phyloP scores from a whole-genome alignment of 345 rosid species.

The Eucalyptus pauciflora region DNA sequence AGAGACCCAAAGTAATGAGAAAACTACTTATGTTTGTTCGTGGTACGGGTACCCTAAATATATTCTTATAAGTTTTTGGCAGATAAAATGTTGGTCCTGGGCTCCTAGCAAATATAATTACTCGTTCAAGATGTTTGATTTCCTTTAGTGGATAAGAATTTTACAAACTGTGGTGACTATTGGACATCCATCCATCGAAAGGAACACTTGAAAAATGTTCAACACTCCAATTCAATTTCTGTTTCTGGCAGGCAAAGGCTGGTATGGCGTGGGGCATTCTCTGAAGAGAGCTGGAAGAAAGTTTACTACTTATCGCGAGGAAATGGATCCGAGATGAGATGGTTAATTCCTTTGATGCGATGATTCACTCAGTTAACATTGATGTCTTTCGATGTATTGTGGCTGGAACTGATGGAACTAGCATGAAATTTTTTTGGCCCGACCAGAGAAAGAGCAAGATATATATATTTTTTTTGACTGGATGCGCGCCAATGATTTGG shows the following conservation, averaged over 20 bases:
- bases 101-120: neutral
- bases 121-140: neutral
- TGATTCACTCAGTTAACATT: constrained; percentile 4
- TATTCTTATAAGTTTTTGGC: neutral
- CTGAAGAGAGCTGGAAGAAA: constrained; percentile 84
- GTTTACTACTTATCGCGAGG: constrained; percentile 72
- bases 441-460: neutral
- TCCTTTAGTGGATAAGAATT: neutral
- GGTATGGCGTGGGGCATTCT: constrained; percentile 51
- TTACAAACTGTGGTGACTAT: neutral
- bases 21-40: too few relatives aligned
- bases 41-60: too few relatives aligned
- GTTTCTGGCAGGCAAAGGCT: constrained; percentile 69
- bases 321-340: constrained; percentile 88
- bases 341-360: constrained; percentile 59
- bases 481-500: neutral
- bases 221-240: neutral
- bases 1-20: too few relatives aligned
- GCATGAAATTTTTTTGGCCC: neutral
- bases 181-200: neutral
- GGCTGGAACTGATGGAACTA: neutral
- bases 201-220: neutral
- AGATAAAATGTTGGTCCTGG: neutral
- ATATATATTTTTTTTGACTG: neutral
- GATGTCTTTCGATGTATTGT: neutral